Percentiles rank a stretch among this genome's conserved stretches.
These are phyloP conservation scores for Scedosporium dehoogii DNA, from an alignment of 2,329 filamentous ascomycete genomes.

Conservation along the genomic window DNA sequence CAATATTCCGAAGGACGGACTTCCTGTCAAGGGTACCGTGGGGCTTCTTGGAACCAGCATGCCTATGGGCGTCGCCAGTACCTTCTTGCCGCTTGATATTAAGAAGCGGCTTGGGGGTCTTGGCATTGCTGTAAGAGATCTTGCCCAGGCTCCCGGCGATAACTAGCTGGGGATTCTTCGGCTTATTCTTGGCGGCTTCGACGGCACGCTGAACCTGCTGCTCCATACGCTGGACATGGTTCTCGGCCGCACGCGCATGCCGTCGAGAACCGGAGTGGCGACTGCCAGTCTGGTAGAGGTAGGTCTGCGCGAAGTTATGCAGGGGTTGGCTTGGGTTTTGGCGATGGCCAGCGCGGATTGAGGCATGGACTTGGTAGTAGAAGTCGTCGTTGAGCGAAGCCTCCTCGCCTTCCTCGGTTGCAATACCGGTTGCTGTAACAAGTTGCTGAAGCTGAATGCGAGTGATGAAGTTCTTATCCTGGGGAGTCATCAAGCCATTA, in stretches of 20 bases:
- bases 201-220: conserved; percentile 97
- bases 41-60: conserved; percentile 36
- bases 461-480: conserved; percentile 99
- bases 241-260: conserved; percentile 77
- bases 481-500: conserved; percentile 96
- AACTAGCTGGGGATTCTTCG: conserved; percentile 94
- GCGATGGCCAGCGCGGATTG: conserved; percentile 81
- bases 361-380: conserved; percentile 95
- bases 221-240: conserved; percentile 98
- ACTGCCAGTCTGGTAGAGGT: conserved; percentile 88
- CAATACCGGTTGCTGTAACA: conserved; percentile 81
- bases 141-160: conserved; percentile 95
- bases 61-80: conserved; percentile 45
- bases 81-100: conserved; percentile 87
- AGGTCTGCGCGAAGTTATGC: conserved; percentile 95
- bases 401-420: conserved; percentile 70
- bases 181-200: conserved; percentile 92
- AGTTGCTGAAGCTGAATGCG: conserved; percentile 95
- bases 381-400: conserved; percentile 84
- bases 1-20: conserved; percentile 74
- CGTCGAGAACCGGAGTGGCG: conserved; percentile 66
- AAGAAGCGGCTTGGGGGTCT: conserved; percentile 87
- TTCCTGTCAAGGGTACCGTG: conserved; percentile 57
- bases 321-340: conserved; percentile 89
- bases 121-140: conserved; percentile 98